These are phyloP conservation scores for Thermothelomyces thermophilus DNA, from an alignment of 2,329 filamentous ascomycete species.

Conservation along the genomic window DNA sequence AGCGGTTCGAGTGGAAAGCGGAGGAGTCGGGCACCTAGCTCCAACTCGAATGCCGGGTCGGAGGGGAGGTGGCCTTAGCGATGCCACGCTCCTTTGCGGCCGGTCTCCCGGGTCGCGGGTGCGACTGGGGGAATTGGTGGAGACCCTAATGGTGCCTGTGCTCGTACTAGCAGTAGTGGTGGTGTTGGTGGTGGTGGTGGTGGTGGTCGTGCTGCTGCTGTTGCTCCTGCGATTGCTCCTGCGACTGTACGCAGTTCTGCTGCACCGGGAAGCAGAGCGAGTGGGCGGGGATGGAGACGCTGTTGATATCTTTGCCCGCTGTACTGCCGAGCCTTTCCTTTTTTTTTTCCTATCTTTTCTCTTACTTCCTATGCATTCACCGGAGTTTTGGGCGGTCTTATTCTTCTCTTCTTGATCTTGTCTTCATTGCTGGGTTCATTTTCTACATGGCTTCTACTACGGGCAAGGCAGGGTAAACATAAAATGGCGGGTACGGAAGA, in stretches of 20 bases:
- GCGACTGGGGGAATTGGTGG: no score
- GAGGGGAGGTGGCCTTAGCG: slow-evolving; percentile 22
- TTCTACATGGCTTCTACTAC: background rate
- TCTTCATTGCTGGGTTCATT: background rate
- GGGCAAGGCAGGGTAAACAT: background rate
- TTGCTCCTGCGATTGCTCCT: no score
- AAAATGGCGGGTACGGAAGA: background rate
- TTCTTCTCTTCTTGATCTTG: background rate
- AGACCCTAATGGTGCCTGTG: no score
- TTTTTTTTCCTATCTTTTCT: background rate
- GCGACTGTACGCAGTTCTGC: no score
- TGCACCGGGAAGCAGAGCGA: background rate
- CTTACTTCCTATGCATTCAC: background rate
- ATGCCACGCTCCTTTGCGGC: background rate
- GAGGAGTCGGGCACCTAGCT: slow-evolving; percentile 22
- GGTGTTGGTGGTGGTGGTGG: no score
- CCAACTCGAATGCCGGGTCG: slow-evolving; percentile 1
- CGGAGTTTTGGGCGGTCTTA: background rate
- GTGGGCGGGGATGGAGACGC: background rate
- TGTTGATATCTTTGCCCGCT: background rate
- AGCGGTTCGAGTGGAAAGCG: slow-evolving; percentile 17
- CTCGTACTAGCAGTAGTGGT: no score
- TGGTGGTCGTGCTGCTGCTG: no score
- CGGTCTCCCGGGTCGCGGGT: background rate
- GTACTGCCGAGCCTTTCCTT: background rate